Evolutionary conservation across 2,329 filamentous ascomycete genomes (phyloP).

Genomic region (Neodidymelliopsis sp.): DNA sequence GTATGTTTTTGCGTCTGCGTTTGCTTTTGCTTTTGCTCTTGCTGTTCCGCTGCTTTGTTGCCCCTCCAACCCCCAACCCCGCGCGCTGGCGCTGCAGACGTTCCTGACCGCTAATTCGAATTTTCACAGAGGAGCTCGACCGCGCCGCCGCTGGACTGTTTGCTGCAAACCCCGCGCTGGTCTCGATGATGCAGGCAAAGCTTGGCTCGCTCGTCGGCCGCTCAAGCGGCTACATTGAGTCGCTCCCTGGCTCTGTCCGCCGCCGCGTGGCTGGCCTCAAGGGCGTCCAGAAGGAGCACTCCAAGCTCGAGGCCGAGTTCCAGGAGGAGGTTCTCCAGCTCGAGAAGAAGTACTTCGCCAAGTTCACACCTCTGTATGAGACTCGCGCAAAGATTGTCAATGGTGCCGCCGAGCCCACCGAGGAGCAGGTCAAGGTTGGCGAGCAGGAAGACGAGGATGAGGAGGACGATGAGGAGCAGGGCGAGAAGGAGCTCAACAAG

Average conservation of each 20-base stretch:
- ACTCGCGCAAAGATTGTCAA: slow-evolving; percentile 94
- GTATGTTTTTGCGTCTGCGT: slow-evolving; percentile 60
- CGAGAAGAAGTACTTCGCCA: slow-evolving; percentile 99
- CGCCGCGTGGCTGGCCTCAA: slow-evolving; percentile 94
- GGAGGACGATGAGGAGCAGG: slow-evolving; percentile 60
- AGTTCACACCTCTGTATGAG: slow-evolving; percentile 97
- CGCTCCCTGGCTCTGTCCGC: slow-evolving; percentile 85
- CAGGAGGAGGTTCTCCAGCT: slow-evolving; percentile 97
- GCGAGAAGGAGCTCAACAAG: slow-evolving; percentile 65
- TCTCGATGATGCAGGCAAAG: slow-evolving; percentile 97
- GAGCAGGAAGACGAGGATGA: slow-evolving; percentile 80
- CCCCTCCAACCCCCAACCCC: slow-evolving; percentile 45
- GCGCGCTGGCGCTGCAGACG: slow-evolving; percentile 28
- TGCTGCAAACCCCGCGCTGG: slow-evolving; percentile 91
- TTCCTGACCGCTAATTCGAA: slow-evolving; percentile 48
- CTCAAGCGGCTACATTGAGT: slow-evolving; percentile 98
- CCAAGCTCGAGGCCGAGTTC: slow-evolving; percentile 97
- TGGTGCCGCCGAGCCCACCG: slow-evolving; percentile 82
- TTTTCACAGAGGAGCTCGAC: slow-evolving; percentile 81
- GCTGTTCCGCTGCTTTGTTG: slow-evolving; percentile 14
- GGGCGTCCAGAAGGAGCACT: slow-evolving; percentile 98
- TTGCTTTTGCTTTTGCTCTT: too few species aligned
- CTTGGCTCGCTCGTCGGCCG: slow-evolving; percentile 91
- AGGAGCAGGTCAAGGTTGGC: slow-evolving; percentile 85
- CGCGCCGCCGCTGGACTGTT: slow-evolving; percentile 91